Percentiles rank a stretch among this genome's conserved stretches.
These are phyloP conservation scores for Herpetomonas tarakana DNA, from an alignment of 208 protist species.

Conservation along the genomic window DNA sequence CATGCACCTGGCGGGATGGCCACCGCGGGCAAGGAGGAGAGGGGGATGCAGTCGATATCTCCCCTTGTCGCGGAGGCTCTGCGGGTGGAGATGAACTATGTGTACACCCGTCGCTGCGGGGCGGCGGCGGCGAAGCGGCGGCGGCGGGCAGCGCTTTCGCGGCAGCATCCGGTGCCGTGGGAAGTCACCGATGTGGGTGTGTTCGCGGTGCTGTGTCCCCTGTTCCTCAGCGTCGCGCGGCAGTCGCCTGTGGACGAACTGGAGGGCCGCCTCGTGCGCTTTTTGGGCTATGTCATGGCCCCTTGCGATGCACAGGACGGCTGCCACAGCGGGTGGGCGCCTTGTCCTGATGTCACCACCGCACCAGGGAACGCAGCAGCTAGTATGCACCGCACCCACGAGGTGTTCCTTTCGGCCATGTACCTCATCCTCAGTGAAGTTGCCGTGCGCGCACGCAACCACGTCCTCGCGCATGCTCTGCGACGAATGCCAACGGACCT, in stretches of 20 bases:
- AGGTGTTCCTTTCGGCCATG: conserved; percentile 7
- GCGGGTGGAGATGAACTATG: conserved; percentile 13
- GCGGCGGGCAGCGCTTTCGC: too few species aligned
- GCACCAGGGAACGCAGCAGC: not conserved
- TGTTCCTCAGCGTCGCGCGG: conserved; percentile 7
- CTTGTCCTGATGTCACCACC: too few species aligned
- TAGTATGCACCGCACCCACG: conserved; percentile 5
- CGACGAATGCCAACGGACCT: conserved; percentile 13
- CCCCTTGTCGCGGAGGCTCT: conserved; percentile 6
- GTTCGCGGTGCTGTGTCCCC: conserved; percentile 6
- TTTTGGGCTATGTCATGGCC: conserved; percentile 1
- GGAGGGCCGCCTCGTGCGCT: not conserved
- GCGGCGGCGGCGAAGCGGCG: not conserved
- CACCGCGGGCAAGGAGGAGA: not conserved
- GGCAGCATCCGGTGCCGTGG: not conserved
- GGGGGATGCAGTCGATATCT: not conserved
- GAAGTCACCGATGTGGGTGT: conserved; percentile 11
- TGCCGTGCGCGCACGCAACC: conserved; percentile 21
- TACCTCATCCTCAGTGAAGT: conserved; percentile 10
- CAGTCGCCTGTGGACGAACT: conserved; percentile 1
- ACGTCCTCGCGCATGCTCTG: conserved; percentile 32
- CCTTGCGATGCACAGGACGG: not conserved
- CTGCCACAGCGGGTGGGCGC: not conserved
- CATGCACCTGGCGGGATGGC: too few species aligned
- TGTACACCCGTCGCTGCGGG: not conserved